Percentiles rank a stretch among this genome's conserved stretches.
Evolutionary conservation across 208 protist species (phyloP).

Genomic region (Leishmania mexicana): DNA sequence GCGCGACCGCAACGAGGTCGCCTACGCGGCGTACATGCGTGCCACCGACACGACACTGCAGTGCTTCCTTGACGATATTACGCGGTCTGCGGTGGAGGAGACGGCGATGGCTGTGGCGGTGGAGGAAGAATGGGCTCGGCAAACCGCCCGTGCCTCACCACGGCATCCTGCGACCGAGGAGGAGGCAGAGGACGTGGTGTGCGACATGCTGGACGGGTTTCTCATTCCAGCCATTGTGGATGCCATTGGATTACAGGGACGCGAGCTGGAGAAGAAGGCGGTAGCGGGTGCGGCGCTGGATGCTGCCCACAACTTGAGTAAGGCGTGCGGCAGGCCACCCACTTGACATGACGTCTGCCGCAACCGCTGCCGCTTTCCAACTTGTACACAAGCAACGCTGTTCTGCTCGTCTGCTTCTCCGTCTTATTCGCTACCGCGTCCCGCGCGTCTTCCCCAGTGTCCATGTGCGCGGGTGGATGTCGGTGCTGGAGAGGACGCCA

Average conservation of each 20-base stretch:
- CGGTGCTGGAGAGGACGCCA: neutral
- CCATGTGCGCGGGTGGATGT: neutral
- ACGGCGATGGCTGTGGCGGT: slow-evolving; percentile 79
- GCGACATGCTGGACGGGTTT: slow-evolving; percentile 83
- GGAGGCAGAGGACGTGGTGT: slow-evolving; percentile 45
- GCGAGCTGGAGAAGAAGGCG: slow-evolving; percentile 53
- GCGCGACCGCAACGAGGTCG: slow-evolving; percentile 76
- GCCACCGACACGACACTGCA: slow-evolving; percentile 65
- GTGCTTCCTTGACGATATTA: slow-evolving; percentile 72
- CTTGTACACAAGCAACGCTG: neutral
- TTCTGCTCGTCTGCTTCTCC: neutral
- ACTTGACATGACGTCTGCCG: neutral
- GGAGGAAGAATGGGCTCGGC: slow-evolving; percentile 43
- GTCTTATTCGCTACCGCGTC: neutral
- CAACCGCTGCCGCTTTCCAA: too few relatives aligned
- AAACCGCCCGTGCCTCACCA: slow-evolving; percentile 39
- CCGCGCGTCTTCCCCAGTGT: neutral
- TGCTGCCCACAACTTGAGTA: slow-evolving; percentile 19
- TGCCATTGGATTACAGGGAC: slow-evolving; percentile 38
- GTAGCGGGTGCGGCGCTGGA: slow-evolving; percentile 50
- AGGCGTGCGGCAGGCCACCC: neutral
- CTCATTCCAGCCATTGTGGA: slow-evolving; percentile 74
- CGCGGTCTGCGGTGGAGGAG: slow-evolving; percentile 40
- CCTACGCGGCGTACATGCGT: slow-evolving; percentile 64
- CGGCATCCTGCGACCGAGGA: slow-evolving; percentile 23